phyloP scores from a whole-genome alignment of 2,329 filamentous ascomycete species.

The Hypoxylon sp. region DNA sequence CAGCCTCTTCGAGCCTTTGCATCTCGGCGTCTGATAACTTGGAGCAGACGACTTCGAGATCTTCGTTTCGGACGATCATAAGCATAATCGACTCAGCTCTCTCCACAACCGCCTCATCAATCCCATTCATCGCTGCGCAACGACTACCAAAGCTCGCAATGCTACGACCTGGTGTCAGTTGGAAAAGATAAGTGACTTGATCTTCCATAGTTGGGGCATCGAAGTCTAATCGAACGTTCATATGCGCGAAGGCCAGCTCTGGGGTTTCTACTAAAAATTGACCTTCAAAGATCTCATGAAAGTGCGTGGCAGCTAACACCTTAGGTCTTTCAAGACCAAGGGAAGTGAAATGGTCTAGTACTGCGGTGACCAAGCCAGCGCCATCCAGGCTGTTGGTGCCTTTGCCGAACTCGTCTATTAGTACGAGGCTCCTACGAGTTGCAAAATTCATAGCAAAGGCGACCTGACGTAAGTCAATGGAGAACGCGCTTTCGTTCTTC shows the following conservation, averaged over 20 bases:
- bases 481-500: constrained; percentile 73
- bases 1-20: constrained; percentile 76
- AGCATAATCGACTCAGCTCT: constrained; percentile 81
- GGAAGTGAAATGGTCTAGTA: constrained; percentile 69
- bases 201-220: constrained; percentile 67
- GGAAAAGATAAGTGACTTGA: constrained; percentile 82
- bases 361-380: constrained; percentile 69
- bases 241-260: constrained; percentile 74
- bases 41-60: constrained; percentile 80
- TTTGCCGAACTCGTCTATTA: constrained; percentile 93
- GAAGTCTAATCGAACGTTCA: constrained; percentile 76
- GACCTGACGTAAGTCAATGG: constrained; percentile 89
- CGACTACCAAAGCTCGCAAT: constrained; percentile 86
- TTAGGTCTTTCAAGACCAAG: constrained; percentile 66
- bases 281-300: constrained; percentile 80
- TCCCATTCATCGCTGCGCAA: constrained; percentile 89
- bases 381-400: constrained; percentile 72
- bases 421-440: constrained; percentile 81
- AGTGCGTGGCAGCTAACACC: constrained; percentile 74
- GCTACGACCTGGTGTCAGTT: constrained; percentile 75
- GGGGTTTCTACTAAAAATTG: constrained; percentile 67
- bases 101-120: constrained; percentile 78
- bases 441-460: constrained; percentile 81
- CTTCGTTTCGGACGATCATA: constrained; percentile 79
- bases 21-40: constrained; percentile 75